Base-by-base conservation (phyloP, 2,329 filamentous ascomycete species). In the Monosporascus ibericus region DNA sequence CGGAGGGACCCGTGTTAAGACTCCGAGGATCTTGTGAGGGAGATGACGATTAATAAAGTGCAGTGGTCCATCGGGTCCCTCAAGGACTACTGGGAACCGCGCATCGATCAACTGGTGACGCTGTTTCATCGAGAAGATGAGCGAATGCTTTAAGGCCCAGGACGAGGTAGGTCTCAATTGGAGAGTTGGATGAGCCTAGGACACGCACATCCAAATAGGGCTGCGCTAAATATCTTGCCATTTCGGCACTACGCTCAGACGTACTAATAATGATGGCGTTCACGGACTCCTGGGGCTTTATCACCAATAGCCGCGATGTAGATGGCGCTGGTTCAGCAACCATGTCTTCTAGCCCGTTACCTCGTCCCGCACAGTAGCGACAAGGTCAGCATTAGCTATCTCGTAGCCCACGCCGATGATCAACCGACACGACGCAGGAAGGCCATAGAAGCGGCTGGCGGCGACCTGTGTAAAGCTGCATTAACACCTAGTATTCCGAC, bases 191-290 rank as follows among this genome's bases (percentile, higher is more conserved):
- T 61, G 51, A 55, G 52, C 50, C 25, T 2, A 22, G 3, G 11
- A 30, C 27, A 30, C 3, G 9, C 27, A n/a, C 14, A 11, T 20
- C 39, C 18, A n/a, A 18, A 39, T 20, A 17, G 38, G 38, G 27
- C 27, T 30, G 17, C 17, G 38, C 18, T 18, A 39, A n/a, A 9
- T 4, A 8, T 2, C 15, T 20, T 3, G 38, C 18, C 17, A 17
- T 39, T n/a, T 24, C 62, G 61, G 18, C 64, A 72, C 52, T 73
- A 72, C 53, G 69, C 70, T 69, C 70, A 4, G 72, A 74, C 47
- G 67, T 72, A 40, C 70, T 74, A 65, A 69, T 67, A 7, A 68
- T 69, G 62, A 62, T 74, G 8, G 64, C 63, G 2, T 74, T 74
- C 53, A 61, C 58, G 4, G 47, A 65, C 3, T 60, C 70, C 3